phyloP scores from a whole-genome alignment of 371 early-diverging fungal species.

The Lichtheimia hyalospora region DNA sequence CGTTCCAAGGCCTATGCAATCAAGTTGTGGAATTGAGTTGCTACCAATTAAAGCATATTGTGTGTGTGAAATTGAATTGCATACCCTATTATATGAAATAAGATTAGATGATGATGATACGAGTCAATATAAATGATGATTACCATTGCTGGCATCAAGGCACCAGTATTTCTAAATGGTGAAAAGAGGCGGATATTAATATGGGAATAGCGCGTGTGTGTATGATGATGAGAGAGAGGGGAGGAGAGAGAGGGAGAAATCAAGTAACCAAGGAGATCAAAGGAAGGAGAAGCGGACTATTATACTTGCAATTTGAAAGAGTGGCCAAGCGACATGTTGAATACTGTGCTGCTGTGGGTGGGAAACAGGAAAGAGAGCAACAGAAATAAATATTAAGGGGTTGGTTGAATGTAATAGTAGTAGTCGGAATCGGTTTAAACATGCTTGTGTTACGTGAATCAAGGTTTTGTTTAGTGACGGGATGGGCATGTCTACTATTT shows the following conservation, averaged over 20 bases:
- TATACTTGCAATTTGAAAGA: slow-evolving; percentile 8
- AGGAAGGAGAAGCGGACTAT: background rate
- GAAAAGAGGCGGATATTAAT: too few relatives aligned
- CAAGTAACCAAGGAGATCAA: background rate
- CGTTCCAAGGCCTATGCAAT: slow-evolving; percentile 32
- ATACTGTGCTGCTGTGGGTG: background rate
- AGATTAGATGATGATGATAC: too few relatives aligned
- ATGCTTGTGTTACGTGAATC: too few relatives aligned
- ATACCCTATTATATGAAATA: background rate
- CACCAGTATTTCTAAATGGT: slow-evolving; percentile 24
- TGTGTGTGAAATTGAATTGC: background rate
- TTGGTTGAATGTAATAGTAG: too few relatives aligned
- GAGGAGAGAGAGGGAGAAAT: background rate
- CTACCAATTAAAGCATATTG: background rate
- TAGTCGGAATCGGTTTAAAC: too few relatives aligned
- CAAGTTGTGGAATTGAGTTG: background rate
- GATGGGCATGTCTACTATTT: too few relatives aligned
- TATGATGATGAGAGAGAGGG: background rate
- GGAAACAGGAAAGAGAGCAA: slow-evolving; percentile 2
- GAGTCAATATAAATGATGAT: too few relatives aligned
- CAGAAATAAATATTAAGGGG: background rate
- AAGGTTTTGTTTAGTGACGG: too few relatives aligned
- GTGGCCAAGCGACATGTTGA: slow-evolving; percentile 8
- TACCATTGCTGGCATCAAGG: slow-evolving; percentile 24
- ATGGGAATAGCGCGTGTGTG: background rate